Base-by-base conservation (phyloP, 1,139 yeast species). In the Suhomyces terraborum region DNA sequence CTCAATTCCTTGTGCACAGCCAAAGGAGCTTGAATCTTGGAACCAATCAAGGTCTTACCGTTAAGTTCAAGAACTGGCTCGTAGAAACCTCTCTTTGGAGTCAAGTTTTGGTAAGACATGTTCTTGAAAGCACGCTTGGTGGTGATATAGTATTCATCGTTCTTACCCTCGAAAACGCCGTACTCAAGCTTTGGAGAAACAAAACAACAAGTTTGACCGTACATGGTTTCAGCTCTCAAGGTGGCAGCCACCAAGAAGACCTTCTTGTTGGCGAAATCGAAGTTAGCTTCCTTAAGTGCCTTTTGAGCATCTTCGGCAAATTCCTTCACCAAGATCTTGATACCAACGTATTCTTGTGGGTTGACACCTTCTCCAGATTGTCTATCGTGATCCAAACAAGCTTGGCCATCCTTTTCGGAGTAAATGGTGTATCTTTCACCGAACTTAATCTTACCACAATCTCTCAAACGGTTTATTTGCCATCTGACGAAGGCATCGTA, bases 321-420 rank as follows among this genome's bases (percentile, higher is more conserved):
- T 54, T 84, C 87, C 29, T 74, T 64, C 36, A 86, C 76, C 63
- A 77, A 71, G 58, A 93, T 93, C 76, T 93, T 93, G 60, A 93
- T 82, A 56, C 94, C 97, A 32, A 89, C 83, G 66, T 93, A 93
- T 66, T 93, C 98, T 68, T 94, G 98, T 32, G 98, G 97, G 53
- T 84, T 80, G 38, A 93, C 91, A 64, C 95, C 98, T 73, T 93
- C 99, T 62, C 99, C 99, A 38, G 93, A 80, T 66, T 80, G 85
- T 77, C 99, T 85, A 68, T 93, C 99, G 67, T 93, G 99, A 67
- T 93, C 98, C 89, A 93, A 91, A 76, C 99, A 93, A 35, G 98
- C 95, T 73, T 93, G 99, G 47, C 97, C 97, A 68, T 93, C 98
- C 71, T 87, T 91, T 61, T 91, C 96, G 31, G 98, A 91, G 70